These are phyloP conservation scores for Corynascus novoguineensis DNA, from an alignment of 495 filamentous ascomycete species.

Conservation along the genomic window DNA sequence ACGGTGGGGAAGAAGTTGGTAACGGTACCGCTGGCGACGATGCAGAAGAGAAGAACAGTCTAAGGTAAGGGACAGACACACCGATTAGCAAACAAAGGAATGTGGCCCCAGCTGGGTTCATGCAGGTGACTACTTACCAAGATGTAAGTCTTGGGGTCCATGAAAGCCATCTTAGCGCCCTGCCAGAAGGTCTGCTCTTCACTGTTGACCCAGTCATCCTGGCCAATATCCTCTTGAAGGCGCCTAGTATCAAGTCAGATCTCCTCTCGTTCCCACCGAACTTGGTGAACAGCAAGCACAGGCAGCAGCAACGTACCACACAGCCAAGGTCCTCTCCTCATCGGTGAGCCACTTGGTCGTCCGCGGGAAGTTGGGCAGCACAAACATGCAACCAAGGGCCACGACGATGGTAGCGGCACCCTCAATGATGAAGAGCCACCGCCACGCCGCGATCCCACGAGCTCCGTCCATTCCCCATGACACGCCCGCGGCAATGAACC, in stretches of 20 bases:
- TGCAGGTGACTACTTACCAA: conserved; percentile 45
- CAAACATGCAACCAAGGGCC: conserved; percentile 47
- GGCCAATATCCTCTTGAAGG: conserved; percentile 71
- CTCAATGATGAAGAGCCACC: conserved; percentile 78
- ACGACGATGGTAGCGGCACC: conserved; percentile 51
- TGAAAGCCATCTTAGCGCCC: conserved; percentile 65
- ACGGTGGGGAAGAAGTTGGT: conserved; percentile 92
- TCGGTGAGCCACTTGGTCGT: conserved; percentile 69
- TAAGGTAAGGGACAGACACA: conserved; percentile 18
- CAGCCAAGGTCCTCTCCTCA: conserved; percentile 48
- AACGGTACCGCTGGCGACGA: conserved; percentile 64
- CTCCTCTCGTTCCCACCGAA: neutral
- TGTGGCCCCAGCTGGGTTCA: neutral
- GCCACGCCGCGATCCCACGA: conserved; percentile 44
- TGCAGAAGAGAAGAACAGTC: conserved; percentile 64
- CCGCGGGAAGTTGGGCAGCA: conserved; percentile 74
- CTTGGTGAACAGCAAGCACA: too few relatives aligned
- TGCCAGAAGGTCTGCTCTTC: conserved; percentile 59
- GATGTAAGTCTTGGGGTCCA: conserved; percentile 67
- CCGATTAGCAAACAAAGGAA: neutral
- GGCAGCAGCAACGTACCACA: conserved; percentile 1
- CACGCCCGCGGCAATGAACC: conserved; percentile 56
- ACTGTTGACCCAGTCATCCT: conserved; percentile 64
- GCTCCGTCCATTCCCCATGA: conserved; percentile 44
- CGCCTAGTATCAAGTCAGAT: conserved; percentile 25